Evolutionary conservation across 768 basidiomycete genomes (phyloP).

Genomic region (Lactarius tabidus): DNA sequence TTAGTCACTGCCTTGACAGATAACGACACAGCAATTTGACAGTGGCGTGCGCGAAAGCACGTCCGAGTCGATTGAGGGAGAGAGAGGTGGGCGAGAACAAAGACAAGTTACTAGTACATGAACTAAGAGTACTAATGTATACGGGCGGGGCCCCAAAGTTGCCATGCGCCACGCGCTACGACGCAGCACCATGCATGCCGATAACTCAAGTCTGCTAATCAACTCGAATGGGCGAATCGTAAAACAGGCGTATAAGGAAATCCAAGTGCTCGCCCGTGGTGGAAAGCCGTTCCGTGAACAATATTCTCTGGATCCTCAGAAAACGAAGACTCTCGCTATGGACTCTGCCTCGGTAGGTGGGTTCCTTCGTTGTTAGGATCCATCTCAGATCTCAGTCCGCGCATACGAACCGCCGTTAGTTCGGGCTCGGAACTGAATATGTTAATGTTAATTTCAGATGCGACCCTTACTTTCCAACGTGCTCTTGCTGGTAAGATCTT

Average conservation of each 20-base stretch:
- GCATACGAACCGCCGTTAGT: background rate
- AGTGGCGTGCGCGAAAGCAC: background rate
- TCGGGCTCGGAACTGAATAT: background rate
- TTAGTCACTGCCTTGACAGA: background rate
- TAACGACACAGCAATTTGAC: background rate
- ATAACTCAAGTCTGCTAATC: background rate
- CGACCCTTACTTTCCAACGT: background rate
- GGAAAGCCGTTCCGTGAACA: background rate
- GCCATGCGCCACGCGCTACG: background rate
- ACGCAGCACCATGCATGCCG: background rate
- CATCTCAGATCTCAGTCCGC: conserved; percentile 5
- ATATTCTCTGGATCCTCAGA: background rate
- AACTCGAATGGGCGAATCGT: too few relatives aligned
- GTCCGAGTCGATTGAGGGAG: too few relatives aligned
- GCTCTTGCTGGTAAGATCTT: background rate
- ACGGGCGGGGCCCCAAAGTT: background rate
- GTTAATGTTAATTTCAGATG: background rate
- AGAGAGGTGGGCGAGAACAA: too few relatives aligned
- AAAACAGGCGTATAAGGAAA: background rate
- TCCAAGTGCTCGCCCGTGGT: background rate
- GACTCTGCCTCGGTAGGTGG: background rate
- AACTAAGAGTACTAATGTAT: too few relatives aligned
- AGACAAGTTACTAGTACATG: background rate
- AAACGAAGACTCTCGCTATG: background rate
- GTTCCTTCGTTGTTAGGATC: background rate